phyloP scores from a whole-genome alignment of 805 yeast species.

The Kuraishia floccosa region DNA sequence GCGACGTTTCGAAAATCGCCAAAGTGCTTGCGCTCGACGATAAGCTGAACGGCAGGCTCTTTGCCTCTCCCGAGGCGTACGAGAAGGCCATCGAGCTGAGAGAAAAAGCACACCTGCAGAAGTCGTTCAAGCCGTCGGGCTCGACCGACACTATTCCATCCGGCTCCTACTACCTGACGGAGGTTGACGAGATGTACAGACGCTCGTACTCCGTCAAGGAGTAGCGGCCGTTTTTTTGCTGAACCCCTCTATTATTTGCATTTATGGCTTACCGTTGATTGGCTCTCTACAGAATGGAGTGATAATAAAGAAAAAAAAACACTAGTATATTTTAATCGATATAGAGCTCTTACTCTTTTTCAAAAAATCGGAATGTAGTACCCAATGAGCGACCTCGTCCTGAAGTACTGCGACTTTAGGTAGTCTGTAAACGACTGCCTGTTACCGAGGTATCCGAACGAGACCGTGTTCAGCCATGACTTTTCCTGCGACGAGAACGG shows the following conservation, averaged over 20 bases:
- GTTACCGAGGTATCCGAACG: neutral
- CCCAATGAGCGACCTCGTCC: neutral
- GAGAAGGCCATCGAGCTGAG: conserved; percentile 74
- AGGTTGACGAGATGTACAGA: conserved; percentile 81
- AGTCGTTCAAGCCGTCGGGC: conserved; percentile 72
- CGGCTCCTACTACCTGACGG: conserved; percentile 78
- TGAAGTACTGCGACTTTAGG: neutral
- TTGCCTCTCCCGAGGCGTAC: conserved; percentile 68
- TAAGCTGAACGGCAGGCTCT: conserved; percentile 54
- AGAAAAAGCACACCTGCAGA: conserved; percentile 81
- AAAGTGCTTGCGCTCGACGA: conserved; percentile 54
- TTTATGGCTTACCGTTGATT: too few relatives aligned
- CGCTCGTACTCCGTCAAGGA: conserved; percentile 68
- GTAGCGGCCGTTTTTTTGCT: too few relatives aligned
- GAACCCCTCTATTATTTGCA: too few relatives aligned
- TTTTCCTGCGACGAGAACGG: too few relatives aligned
- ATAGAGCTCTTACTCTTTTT: too few relatives aligned
- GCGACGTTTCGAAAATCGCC: conserved; percentile 65
- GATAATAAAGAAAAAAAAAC: too few relatives aligned
- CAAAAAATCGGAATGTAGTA: too few relatives aligned
- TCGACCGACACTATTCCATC: conserved; percentile 53
- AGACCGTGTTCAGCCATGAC: neutral
- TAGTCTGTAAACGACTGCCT: neutral
- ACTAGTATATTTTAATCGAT: too few relatives aligned
- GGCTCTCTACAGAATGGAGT: too few relatives aligned